A percentile compares a stretch with the other conserved stretches of the same genome.
These are phyloP conservation scores for Davidsoniella neocaledoniae DNA, from an alignment of 2,329 filamentous ascomycete species.

Conservation along the genomic window DNA sequence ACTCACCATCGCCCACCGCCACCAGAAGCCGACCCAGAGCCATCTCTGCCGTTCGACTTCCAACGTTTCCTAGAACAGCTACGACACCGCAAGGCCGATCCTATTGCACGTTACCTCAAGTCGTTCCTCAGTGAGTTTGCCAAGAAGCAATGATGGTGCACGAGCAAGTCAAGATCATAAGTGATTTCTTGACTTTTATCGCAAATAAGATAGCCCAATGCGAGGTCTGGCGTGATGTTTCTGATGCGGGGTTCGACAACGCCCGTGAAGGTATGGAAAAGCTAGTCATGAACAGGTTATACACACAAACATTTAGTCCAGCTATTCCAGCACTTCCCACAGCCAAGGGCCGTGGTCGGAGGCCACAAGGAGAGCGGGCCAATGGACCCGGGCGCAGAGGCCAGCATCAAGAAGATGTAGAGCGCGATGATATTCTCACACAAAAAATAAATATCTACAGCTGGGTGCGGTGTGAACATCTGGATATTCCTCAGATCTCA, in stretches of 20 bases:
- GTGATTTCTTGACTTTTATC: constrained; percentile 91
- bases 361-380: constrained; percentile 41
- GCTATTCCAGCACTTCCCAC: constrained; percentile 64
- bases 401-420: constrained; percentile 95
- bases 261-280: constrained; percentile 99
- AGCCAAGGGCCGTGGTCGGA: constrained; percentile 48
- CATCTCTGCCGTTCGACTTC: constrained; percentile 84
- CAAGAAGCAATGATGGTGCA: constrained; percentile 99
- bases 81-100: constrained; percentile 92
- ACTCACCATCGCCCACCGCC: constrained; percentile 47
- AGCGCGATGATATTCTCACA: constrained; percentile 84
- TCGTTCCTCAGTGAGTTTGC: constrained; percentile 90
- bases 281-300: constrained; percentile 94
- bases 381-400: constrained; percentile 73
- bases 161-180: constrained; percentile 97
- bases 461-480: constrained; percentile 83
- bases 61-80: constrained; percentile 93
- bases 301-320: constrained; percentile 90
- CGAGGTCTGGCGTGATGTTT: constrained; percentile 90
- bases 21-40: constrained; percentile 62
- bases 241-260: constrained; percentile 95
- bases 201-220: constrained; percentile 96
- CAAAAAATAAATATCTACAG: constrained; percentile 96
- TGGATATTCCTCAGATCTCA: constrained; percentile 74
- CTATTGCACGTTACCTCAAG: constrained; percentile 85